Base-by-base conservation (phyloP, 805 yeast species). In the Cyberlindnera japonica region DNA sequence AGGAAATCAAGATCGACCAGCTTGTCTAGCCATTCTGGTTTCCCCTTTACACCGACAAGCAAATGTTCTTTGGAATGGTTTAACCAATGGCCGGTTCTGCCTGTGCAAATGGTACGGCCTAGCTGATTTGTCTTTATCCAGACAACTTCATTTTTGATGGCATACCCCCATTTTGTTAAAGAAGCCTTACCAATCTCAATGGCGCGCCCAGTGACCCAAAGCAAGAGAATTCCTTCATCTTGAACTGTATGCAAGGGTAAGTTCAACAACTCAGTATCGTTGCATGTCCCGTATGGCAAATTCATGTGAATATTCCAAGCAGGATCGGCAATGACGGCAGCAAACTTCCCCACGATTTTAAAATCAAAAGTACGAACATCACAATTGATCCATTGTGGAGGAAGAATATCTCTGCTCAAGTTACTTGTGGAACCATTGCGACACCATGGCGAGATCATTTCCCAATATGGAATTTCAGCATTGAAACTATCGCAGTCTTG, bases 281-380 rank as follows among this genome's bases (percentile, higher is more conserved):
- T 82, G 57, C 87, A 79, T 2, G 87, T 79, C 11, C 87, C 85
- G 58, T 83, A 81, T 5, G 88, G 88, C 43, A 77, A 61, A 40
- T 84, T 83, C 90, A 86, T 89, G 63, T 90, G 96, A 48, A 90
- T 90, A 49, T 88, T 90, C 98, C 98, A 90, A 7, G 96, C 93
- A 3, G 96, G 51, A 60, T 90, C 98, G 0, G 95, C 91, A 40
- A 91, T 76, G 11, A 90, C 79, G 3, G 81, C 88, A 28, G 82
- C 89, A 64, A 85, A 85, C 63, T 83, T 79, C 3, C 97, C 96
- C 41, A 90, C 62, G 6, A 76, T 64, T 17, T 59, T 64, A 53
- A 91, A 79, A 49, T 91, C 89, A 41, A 90, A 69, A 36, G 74
- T 68, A 24, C 88, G 69, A 15, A 90, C 80, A 62, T 90, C 96